Evolutionary conservation across 2,329 filamentous ascomycete species (phyloP).

Genomic region (Paraphaeosphaeria minitans): DNA sequence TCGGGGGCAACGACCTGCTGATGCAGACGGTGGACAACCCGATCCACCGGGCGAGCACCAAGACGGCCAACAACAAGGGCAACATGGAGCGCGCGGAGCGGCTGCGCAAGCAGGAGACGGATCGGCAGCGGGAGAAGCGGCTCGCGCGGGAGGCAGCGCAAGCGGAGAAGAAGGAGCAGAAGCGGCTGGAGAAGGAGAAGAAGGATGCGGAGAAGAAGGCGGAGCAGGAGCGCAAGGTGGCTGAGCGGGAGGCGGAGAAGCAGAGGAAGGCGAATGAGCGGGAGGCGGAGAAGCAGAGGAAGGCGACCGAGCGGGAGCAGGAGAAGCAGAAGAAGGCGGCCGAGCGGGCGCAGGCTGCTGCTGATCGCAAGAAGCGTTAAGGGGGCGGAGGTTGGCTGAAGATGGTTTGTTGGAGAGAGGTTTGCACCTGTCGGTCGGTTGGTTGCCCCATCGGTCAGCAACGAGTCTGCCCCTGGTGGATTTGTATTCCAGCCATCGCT

Average conservation of each 20-base stretch:
- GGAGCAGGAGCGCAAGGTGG: not conserved
- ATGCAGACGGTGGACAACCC: conserved; percentile 35
- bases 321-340: not conserved
- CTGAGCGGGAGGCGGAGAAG: not conserved
- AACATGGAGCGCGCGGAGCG: conserved; percentile 26
- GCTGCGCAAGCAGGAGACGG: conserved; percentile 10
- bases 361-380: not conserved
- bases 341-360: not conserved
- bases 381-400: not conserved
- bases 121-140: not conserved
- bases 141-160: not conserved
- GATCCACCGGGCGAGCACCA: conserved; percentile 22
- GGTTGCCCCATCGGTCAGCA: not conserved
- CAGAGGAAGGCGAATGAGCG: not conserved
- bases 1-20: conserved; percentile 32
- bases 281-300: not conserved
- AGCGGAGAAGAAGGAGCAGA: too few relatives aligned
- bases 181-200: not conserved
- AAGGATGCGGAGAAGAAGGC: conserved; percentile 2
- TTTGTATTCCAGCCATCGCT: not conserved
- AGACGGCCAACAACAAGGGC: conserved; percentile 31
- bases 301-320: not conserved
- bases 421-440: not conserved
- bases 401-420: not conserved
- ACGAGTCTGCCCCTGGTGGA: not conserved